phyloP scores from a whole-genome alignment of 345 rosid genomes.

The Psidium friedrichsthalianum region DNA sequence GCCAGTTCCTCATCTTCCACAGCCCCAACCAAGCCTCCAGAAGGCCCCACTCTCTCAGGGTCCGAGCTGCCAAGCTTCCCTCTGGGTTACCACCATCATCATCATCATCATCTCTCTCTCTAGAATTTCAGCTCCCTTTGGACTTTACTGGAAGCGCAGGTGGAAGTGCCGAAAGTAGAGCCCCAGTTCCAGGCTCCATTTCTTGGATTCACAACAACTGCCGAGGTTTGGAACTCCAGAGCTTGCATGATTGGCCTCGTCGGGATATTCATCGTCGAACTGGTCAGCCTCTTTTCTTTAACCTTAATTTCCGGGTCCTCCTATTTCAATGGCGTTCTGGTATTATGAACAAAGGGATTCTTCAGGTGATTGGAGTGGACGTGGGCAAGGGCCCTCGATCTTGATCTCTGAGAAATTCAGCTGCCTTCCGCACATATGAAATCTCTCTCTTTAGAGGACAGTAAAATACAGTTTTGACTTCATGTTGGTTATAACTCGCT shows the following conservation, averaged over 20 bases:
- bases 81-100: conserved; percentile 26
- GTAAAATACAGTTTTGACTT: background rate
- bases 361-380: conserved; percentile 66
- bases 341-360: conserved; percentile 42
- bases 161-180: conserved; percentile 58
- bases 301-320: background rate
- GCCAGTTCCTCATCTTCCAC: conserved; percentile 3
- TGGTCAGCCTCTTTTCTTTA: conserved; percentile 23
- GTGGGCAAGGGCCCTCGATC: conserved; percentile 71
- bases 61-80: conserved; percentile 59
- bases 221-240: conserved; percentile 86
- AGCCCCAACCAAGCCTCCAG: background rate
- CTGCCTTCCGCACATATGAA: background rate
- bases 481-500: background rate
- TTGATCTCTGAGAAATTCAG: conserved; percentile 47
- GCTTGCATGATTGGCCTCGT: conserved; percentile 86
- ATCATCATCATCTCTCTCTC: background rate
- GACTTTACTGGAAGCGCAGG: conserved; percentile 9
- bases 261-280: conserved; percentile 59
- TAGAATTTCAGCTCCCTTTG: background rate
- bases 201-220: conserved; percentile 70
- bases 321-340: background rate
- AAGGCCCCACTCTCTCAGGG: conserved; percentile 14
- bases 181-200: conserved; percentile 57
- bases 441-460: background rate